A percentile compares a stretch with the other conserved stretches of the same genome.
Evolutionary conservation across 306 rosid genomes (phyloP).

Genomic region (Acacia melanoxylon): DNA sequence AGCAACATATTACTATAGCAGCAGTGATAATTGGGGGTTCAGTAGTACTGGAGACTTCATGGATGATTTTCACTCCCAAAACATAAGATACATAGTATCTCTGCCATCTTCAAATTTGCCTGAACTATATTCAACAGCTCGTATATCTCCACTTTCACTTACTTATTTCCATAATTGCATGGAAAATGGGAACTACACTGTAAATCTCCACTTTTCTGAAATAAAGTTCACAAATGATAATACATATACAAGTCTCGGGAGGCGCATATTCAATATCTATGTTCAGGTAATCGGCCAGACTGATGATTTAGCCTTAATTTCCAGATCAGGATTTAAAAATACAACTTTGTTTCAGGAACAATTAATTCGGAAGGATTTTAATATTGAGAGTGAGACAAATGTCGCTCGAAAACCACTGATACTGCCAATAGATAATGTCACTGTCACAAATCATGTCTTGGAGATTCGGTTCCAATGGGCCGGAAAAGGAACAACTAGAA

Average conservation of each 20-base stretch:
- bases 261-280: slow-evolving; percentile 63
- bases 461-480: slow-evolving; percentile 72
- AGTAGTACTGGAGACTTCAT: slow-evolving; percentile 58
- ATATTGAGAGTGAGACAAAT: slow-evolving; percentile 49
- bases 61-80: slow-evolving; percentile 48
- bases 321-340: slow-evolving; percentile 16
- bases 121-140: slow-evolving; percentile 56
- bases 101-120: slow-evolving; percentile 44
- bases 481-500: slow-evolving; percentile 45
- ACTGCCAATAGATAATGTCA: slow-evolving; percentile 34
- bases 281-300: slow-evolving; percentile 56
- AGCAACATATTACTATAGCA: slow-evolving; percentile 30
- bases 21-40: slow-evolving; percentile 45
- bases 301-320: slow-evolving; percentile 17
- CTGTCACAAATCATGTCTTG: slow-evolving; percentile 45
- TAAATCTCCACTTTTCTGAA: slow-evolving; percentile 70
- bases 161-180: slow-evolving; percentile 75
- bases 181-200: slow-evolving; percentile 61
- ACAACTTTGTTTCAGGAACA: slow-evolving; percentile 47
- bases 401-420: slow-evolving; percentile 46
- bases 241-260: slow-evolving; percentile 55
- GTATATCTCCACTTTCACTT: slow-evolving; percentile 57
- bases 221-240: slow-evolving; percentile 57
- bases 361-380: slow-evolving; percentile 50
- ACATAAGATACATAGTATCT: slow-evolving; percentile 39